Conservation (phyloP, 352 stramenopile genomes). For the Globisporangium uncinulatum region DNA sequence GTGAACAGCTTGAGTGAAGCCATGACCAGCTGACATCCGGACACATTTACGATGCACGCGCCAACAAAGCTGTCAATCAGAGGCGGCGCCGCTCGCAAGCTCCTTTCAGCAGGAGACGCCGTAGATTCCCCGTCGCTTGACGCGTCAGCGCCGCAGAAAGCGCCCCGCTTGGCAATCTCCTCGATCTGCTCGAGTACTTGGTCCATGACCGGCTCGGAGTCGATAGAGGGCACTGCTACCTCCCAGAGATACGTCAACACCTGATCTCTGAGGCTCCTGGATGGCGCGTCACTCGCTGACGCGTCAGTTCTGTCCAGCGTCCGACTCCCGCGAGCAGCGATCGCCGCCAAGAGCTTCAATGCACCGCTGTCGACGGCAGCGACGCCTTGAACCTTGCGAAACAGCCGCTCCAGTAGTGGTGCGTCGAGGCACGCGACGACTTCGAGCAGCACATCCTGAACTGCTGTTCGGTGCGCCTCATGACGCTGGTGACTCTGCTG, state of each 20-base stretch:
- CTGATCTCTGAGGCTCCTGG: slow-evolving; percentile 18
- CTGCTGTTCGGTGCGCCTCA: slow-evolving; percentile 31
- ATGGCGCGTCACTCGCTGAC: not conserved
- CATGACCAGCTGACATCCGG: slow-evolving; percentile 7
- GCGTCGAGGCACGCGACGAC: slow-evolving; percentile 44
- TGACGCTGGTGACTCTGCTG: slow-evolving; percentile 27
- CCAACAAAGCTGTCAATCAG: slow-evolving; percentile 21
- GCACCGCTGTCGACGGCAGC: slow-evolving; percentile 24
- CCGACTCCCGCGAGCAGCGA: slow-evolving; percentile 19
- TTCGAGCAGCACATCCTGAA: slow-evolving; percentile 49
- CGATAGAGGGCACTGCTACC: slow-evolving; percentile 13
- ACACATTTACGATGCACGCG: slow-evolving; percentile 23
- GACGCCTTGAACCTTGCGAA: slow-evolving; percentile 18
- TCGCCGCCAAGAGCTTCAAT: slow-evolving; percentile 23
- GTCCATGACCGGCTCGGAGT: slow-evolving; percentile 21
- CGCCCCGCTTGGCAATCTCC: slow-evolving; percentile 18
- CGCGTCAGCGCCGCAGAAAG: not conserved
- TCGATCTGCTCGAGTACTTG: slow-evolving; percentile 31
- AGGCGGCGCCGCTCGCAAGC: not conserved
- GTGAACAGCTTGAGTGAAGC: slow-evolving; percentile 33
- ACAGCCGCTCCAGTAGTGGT: slow-evolving; percentile 26
- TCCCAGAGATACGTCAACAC: slow-evolving; percentile 45
- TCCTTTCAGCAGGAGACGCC: not conserved
- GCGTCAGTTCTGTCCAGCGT: not conserved
- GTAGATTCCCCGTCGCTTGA: slow-evolving; percentile 1